These are phyloP conservation scores for Ulmus americana DNA, from an alignment of 331 rosid genomes.

Conservation along the genomic window DNA sequence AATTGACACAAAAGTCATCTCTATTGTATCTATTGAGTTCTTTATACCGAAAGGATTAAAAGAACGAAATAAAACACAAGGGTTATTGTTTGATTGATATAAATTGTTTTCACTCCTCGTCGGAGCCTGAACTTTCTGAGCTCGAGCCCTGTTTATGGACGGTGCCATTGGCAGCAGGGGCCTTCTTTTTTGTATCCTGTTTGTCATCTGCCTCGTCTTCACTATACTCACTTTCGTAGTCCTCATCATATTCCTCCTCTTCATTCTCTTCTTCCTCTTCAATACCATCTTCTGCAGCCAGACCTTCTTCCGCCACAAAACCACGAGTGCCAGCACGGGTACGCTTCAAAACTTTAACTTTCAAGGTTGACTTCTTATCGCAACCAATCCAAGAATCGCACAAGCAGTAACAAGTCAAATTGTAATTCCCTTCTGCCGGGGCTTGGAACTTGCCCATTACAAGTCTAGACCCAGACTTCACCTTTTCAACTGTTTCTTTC, in stretches of 20 bases:
- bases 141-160: slow-evolving; percentile 34
- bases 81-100: slow-evolving; percentile 9
- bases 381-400: slow-evolving; percentile 97
- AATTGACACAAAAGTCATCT: slow-evolving; percentile 3
- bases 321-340: slow-evolving; percentile 80
- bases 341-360: slow-evolving; percentile 79
- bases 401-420: slow-evolving; percentile 70
- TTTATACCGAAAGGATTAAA: slow-evolving; percentile 13
- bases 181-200: slow-evolving; percentile 50
- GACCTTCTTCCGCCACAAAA: slow-evolving; percentile 61
- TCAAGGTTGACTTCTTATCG: slow-evolving; percentile 61
- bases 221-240: slow-evolving; percentile 84
- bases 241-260: slow-evolving; percentile 73
- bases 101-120: slow-evolving; percentile 39
- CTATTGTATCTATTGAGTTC: slow-evolving; percentile 15
- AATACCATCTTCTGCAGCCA: slow-evolving; percentile 62
- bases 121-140: slow-evolving; percentile 59
- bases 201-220: slow-evolving; percentile 79
- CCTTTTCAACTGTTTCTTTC: slow-evolving; percentile 75
- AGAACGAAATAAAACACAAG: slow-evolving; percentile 1
- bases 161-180: slow-evolving; percentile 55
- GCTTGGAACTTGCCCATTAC: slow-evolving; percentile 85
- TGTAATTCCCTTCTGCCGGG: slow-evolving; percentile 78
- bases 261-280: slow-evolving; percentile 88
- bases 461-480: slow-evolving; percentile 68